These are phyloP conservation scores for Nemophila menziesii DNA, from an alignment of 257 asterid species.

Conservation along the genomic window DNA sequence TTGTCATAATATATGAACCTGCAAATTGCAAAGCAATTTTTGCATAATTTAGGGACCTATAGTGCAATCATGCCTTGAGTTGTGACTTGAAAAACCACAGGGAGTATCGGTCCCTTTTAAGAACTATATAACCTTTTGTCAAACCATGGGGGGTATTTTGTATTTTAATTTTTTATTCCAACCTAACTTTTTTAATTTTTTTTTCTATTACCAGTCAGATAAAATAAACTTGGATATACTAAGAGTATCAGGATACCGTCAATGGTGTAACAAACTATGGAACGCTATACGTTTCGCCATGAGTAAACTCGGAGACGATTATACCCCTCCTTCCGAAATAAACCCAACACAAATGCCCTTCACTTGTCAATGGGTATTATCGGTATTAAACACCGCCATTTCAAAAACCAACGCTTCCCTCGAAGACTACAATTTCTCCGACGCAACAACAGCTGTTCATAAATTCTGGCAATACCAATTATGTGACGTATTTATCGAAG, in stretches of 20 bases:
- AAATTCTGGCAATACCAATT: slow-evolving; percentile 88
- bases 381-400: slow-evolving; percentile 81
- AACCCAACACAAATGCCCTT: slow-evolving; percentile 55
- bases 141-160: too few species aligned
- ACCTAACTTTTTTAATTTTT: slow-evolving; percentile 5
- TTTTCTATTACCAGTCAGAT: slow-evolving; percentile 56
- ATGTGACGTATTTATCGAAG: slow-evolving; percentile 92
- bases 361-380: slow-evolving; percentile 91
- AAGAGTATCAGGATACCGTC: slow-evolving; percentile 92
- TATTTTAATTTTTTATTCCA: slow-evolving; percentile 1
- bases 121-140: too few species aligned
- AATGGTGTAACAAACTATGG: slow-evolving; percentile 98
- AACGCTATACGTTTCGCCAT: slow-evolving; percentile 92
- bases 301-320: slow-evolving; percentile 89
- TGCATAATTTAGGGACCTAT: too few species aligned
- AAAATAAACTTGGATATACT: slow-evolving; percentile 84
- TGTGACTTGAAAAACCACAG: too few species aligned
- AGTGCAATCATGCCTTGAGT: too few species aligned
- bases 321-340: slow-evolving; percentile 54
- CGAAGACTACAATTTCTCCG: slow-evolving; percentile 71
- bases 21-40: too few species aligned
- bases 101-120: too few species aligned
- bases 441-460: slow-evolving; percentile 77
- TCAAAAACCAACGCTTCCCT: slow-evolving; percentile 50
- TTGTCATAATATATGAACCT: too few species aligned